Base-by-base conservation (phyloP, 805 yeast species). In the Myxozyma geophila region DNA sequence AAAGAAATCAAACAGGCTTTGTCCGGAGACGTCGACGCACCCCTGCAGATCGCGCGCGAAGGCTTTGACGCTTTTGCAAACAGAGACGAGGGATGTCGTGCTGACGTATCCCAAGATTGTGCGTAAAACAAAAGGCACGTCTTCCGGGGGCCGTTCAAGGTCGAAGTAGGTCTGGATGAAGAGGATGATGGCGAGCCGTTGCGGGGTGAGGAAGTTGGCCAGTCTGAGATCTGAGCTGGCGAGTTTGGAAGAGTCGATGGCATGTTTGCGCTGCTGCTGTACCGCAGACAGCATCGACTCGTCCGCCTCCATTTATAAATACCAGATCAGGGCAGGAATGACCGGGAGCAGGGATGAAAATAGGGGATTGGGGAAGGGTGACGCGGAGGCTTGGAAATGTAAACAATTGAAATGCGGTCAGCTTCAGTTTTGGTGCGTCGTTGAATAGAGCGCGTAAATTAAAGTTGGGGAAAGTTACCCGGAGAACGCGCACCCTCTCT, bases 121-220 rank as follows among this genome's bases (percentile, higher is more conserved):
- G 36, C 1, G 46, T 37, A 59, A n/a, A 17, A 44, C 36, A 12
- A n/a, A 9, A 44, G 46, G 19, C 35, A 63, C 41, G 36, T 52
- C 23, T 12, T 35, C 33, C 8, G 19, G 33, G 7, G 47, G 23
- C 23, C 52, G 23, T 9, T 51, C 50, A 15, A 43, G 17, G 23
- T 50, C 41, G 36, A 47, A 49, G 43, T 64, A 63, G 6, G 60
- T 21, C n/a, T 40, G 54, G 7, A 64, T 19, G 28, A 59, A 44
- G 7, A 40, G 13, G 33, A 65, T 54, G 35, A 65, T 23, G 12
- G 55, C 64, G 23, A 65, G 15, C 37, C 53, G 57, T 23, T 50
- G 52, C 33, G 68, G 68, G 12, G 68, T 64, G 35, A 64, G 54
- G 47, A 58, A 62, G 48, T 47, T 40, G 47, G 47, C 41, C 41